Conservation (phyloP, 768 basidiomycete genomes). For the Thelephora aurantiotincta region DNA sequence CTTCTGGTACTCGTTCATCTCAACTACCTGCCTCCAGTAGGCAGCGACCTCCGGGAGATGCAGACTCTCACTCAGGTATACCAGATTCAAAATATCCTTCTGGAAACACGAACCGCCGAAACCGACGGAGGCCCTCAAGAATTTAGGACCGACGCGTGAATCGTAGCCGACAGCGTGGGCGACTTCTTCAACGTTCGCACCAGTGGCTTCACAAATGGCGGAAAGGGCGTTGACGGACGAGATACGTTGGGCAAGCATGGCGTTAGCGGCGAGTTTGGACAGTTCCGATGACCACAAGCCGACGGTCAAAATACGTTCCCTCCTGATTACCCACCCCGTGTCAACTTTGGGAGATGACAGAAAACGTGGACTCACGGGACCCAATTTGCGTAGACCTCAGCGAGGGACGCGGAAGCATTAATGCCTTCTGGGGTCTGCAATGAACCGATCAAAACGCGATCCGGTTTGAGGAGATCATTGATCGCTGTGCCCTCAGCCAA, state of each 20-base stretch:
- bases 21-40: conserved; percentile 95
- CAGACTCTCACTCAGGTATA: conserved; percentile 88
- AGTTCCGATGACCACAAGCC: conserved; percentile 98
- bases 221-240: conserved; percentile 97
- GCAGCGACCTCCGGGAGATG: conserved; percentile 95
- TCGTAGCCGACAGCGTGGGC: conserved; percentile 90
- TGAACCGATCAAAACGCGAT: conserved; percentile 95
- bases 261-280: conserved; percentile 96
- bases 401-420: conserved; percentile 62
- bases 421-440: conserved; percentile 81
- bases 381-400: conserved; percentile 90
- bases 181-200: conserved; percentile 97
- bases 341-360: neutral
- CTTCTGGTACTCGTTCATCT: conserved; percentile 99
- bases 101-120: conserved; percentile 99
- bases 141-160: conserved; percentile 85
- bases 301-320: conserved; percentile 76
- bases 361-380: conserved; percentile 52
- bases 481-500: conserved; percentile 98
- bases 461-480: conserved; percentile 72
- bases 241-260: conserved; percentile 98
- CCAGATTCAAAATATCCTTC: conserved; percentile 98
- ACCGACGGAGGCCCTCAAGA: conserved; percentile 90
- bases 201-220: conserved; percentile 97
- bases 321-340: conserved; percentile 14